Conservation (phyloP, 1,139 yeast genomes). For the Blastobotrys persicus region DNA sequence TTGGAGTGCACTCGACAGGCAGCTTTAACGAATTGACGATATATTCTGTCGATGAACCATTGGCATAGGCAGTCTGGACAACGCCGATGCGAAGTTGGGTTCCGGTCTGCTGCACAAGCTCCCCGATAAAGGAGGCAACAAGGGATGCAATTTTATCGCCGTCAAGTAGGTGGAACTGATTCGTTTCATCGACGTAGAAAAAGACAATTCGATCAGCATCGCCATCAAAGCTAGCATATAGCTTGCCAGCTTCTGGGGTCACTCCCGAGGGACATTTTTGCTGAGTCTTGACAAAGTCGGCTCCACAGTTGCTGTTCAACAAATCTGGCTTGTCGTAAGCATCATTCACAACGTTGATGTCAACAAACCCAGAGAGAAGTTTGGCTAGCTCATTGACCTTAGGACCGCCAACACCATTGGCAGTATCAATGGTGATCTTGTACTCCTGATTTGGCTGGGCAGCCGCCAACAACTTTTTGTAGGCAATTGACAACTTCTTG, state of each 20-base stretch:
- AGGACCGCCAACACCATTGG: slow-evolving; percentile 95
- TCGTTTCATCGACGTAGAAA: slow-evolving; percentile 55
- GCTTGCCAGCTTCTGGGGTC: slow-evolving; percentile 36
- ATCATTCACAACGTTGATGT: slow-evolving; percentile 56
- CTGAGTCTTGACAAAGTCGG: slow-evolving; percentile 89
- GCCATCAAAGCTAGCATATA: slow-evolving; percentile 90
- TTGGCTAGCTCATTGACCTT: slow-evolving; percentile 53
- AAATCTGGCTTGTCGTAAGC: slow-evolving; percentile 52
- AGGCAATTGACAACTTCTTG: slow-evolving; percentile 54
- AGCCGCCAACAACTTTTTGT: slow-evolving; percentile 41
- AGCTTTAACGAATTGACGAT: slow-evolving; percentile 59
- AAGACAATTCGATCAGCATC: slow-evolving; percentile 95
- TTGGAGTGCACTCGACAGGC: slow-evolving; percentile 87
- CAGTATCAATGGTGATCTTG: slow-evolving; percentile 72
- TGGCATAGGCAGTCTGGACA: slow-evolving; percentile 97
- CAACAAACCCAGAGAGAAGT: slow-evolving; percentile 43
- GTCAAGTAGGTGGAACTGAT: slow-evolving; percentile 68
- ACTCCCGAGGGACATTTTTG: slow-evolving; percentile 73
- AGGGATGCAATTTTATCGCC: slow-evolving; percentile 93
- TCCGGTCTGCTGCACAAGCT: slow-evolving; percentile 45
- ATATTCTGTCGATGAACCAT: slow-evolving; percentile 83
- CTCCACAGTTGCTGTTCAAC: slow-evolving; percentile 85
- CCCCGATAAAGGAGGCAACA: slow-evolving; percentile 65
- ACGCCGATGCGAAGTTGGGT: slow-evolving; percentile 60
- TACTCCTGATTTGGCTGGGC: slow-evolving; percentile 36